These are phyloP conservation scores for Hydnum rufescens DNA, from an alignment of 768 basidiomycete species.

Conservation along the genomic window DNA sequence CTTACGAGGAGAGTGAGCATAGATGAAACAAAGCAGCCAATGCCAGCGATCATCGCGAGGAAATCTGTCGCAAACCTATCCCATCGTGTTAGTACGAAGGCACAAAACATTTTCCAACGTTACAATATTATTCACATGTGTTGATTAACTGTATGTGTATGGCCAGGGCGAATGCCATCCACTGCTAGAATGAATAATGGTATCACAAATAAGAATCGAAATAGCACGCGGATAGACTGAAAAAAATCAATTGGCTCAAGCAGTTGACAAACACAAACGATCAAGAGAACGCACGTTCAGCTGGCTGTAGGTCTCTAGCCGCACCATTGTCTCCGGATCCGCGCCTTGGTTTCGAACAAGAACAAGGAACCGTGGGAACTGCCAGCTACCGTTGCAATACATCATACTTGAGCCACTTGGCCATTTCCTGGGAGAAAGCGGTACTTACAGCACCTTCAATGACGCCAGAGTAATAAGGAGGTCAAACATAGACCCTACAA, in stretches of 20 bases:
- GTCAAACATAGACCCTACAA: slow-evolving; percentile 39
- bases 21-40: slow-evolving; percentile 49
- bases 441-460: neutral
- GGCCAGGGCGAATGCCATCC: slow-evolving; percentile 33
- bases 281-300: slow-evolving; percentile 38
- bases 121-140: neutral
- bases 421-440: neutral
- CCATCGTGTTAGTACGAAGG: neutral
- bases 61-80: slow-evolving; percentile 44
- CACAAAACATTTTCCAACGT: neutral
- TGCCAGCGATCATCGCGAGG: slow-evolving; percentile 33
- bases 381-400: neutral
- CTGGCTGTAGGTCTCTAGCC: slow-evolving; percentile 54
- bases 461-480: slow-evolving; percentile 19
- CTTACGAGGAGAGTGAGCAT: slow-evolving; percentile 60
- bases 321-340: slow-evolving; percentile 49
- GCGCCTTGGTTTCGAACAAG: slow-evolving; percentile 32
- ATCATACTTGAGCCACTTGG: neutral
- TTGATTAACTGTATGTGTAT: slow-evolving; percentile 10
- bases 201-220: slow-evolving; percentile 52
- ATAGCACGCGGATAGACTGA: slow-evolving; percentile 48
- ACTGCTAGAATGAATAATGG: slow-evolving; percentile 47
- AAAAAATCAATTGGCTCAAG: neutral
- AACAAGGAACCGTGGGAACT: neutral
- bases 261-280: neutral